Evolutionary conservation across 139 green algal species (phyloP).

Genomic region (Edaphochlamys debaryana): DNA sequence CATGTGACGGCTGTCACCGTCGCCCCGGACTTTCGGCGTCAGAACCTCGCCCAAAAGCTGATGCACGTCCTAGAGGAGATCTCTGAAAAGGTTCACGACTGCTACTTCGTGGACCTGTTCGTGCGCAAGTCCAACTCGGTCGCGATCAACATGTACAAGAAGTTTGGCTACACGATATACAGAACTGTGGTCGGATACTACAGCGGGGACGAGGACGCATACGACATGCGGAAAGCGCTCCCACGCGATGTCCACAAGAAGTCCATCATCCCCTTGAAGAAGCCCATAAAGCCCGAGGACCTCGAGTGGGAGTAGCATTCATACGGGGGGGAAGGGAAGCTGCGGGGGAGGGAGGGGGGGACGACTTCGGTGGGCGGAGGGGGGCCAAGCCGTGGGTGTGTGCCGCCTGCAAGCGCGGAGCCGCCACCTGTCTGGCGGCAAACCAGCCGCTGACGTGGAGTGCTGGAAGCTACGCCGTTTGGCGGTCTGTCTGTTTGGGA

Average conservation of each 20-base stretch:
- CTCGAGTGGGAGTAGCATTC: conserved; percentile 86
- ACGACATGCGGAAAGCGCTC: conserved; percentile 98
- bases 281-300: conserved; percentile 81
- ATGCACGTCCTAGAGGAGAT: conserved; percentile 93
- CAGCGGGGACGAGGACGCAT: conserved; percentile 92
- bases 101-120: conserved; percentile 99
- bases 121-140: conserved; percentile 91
- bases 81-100: conserved; percentile 81
- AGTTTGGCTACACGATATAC: conserved; percentile 96
- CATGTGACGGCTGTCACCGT: conserved; percentile 99
- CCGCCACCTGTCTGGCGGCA: no score
- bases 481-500: no score
- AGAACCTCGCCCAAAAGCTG: conserved; percentile 89
- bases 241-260: conserved; percentile 82
- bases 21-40: conserved; percentile 81
- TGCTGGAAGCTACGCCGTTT: no score
- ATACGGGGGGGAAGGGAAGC: background rate
- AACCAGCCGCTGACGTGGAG: no score
- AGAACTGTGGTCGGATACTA: conserved; percentile 90
- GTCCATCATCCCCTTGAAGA: conserved; percentile 80
- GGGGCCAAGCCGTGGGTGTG: no score
- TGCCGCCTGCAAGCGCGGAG: no score
- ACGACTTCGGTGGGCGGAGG: no score
- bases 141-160: conserved; percentile 96
- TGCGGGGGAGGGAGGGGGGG: no score